phyloP scores from a whole-genome alignment of 192 early-diverging fungal species.

The Glomus cerebriforme region DNA sequence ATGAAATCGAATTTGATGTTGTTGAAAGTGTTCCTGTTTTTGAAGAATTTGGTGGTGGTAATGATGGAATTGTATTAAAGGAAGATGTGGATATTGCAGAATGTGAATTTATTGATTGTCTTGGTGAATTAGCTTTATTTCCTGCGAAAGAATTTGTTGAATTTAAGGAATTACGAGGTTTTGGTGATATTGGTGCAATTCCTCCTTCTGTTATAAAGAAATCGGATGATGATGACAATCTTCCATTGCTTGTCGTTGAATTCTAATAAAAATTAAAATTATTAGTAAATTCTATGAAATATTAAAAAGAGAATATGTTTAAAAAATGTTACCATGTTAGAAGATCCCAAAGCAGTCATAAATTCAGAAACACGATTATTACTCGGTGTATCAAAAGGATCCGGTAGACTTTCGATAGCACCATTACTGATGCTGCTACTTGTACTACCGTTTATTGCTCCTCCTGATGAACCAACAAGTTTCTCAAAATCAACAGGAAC shows the following conservation, averaged over 20 bases:
- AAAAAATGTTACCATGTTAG: neutral
- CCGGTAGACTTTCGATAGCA: neutral
- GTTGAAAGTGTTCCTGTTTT: neutral
- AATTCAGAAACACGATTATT: neutral
- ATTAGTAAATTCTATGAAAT: neutral
- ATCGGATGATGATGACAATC: neutral
- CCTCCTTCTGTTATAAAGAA: neutral
- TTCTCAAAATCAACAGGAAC: constrained; percentile 26
- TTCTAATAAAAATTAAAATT: neutral
- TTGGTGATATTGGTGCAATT: neutral
- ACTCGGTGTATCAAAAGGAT: neutral
- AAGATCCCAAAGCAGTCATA: neutral
- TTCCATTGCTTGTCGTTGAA: neutral
- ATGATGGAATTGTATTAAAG: neutral
- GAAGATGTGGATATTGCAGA: neutral
- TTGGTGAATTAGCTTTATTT: neutral
- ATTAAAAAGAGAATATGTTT: neutral
- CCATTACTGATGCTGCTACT: neutral
- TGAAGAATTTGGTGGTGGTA: constrained; percentile 1
- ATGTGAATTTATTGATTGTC: neutral
- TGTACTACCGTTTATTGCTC: neutral
- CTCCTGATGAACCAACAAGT: constrained; percentile 3
- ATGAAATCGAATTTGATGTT: neutral
- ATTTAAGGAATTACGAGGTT: neutral
- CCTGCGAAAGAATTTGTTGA: neutral